A percentile compares a stretch with the other conserved stretches of the same genome.
These are phyloP conservation scores for Trametes maxima DNA, from an alignment of 768 basidiomycete species.

Conservation along the genomic window DNA sequence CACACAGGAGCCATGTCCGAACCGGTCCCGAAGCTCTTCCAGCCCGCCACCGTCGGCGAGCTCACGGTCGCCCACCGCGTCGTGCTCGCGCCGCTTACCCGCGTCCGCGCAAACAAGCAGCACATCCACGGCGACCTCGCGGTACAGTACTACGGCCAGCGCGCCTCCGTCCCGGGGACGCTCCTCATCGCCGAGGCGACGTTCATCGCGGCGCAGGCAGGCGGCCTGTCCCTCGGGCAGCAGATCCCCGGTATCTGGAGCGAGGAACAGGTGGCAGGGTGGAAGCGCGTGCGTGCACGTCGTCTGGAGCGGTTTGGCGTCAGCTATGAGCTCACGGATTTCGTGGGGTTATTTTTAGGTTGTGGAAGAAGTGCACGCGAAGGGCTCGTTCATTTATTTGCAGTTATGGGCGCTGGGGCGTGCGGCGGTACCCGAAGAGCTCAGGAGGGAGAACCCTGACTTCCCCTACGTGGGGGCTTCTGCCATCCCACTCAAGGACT, in stretches of 20 bases:
- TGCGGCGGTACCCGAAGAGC: conserved; percentile 33
- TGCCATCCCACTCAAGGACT: not conserved
- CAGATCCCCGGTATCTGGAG: conserved; percentile 2
- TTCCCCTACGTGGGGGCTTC: conserved; percentile 4
- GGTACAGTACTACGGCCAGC: conserved; percentile 42
- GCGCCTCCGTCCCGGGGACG: conserved; percentile 41
- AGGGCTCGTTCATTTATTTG: conserved; percentile 49
- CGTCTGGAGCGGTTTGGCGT: not conserved
- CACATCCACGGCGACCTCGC: conserved; percentile 37
- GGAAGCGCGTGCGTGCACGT: conserved; percentile 1
- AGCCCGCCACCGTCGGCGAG: conserved; percentile 36
- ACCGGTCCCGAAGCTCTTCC: conserved; percentile 29
- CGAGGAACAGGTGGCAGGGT: conserved; percentile 1
- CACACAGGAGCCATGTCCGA: not conserved
- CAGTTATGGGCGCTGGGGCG: conserved; percentile 62
- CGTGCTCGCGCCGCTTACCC: conserved; percentile 42
- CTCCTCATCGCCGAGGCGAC: conserved; percentile 48
- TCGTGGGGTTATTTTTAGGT: conserved; percentile 37
- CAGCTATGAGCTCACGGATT: not conserved
- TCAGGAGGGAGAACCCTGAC: conserved; percentile 38
- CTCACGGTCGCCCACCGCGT: conserved; percentile 38
- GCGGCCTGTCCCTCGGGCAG: not conserved
- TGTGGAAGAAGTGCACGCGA: conserved; percentile 55
- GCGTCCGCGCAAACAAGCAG: conserved; percentile 30
- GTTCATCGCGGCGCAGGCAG: conserved; percentile 4